Evolutionary conservation across 2,329 filamentous ascomycete genomes (phyloP), one percentile per base, ranked within the genome.

Genomic region (Cladophialophora yegresii): DNA sequence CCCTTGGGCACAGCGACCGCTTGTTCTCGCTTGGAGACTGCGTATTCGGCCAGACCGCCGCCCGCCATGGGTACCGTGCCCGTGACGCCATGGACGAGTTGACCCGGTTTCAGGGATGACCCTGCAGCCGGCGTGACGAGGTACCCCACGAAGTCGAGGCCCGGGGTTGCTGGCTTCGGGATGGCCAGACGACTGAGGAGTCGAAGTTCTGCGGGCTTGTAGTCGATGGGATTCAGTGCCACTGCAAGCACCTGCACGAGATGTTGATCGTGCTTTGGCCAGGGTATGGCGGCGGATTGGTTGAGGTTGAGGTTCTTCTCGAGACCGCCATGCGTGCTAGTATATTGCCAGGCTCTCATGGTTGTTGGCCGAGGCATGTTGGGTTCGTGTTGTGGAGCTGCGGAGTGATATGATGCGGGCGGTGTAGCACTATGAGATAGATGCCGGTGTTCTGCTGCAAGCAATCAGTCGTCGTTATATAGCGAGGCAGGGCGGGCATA

Each of bases 141-240:
- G 13, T 77, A 77, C 0, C 82, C 81, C 64, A 75, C 76, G 60
- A 82, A 83, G 28, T 84, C 82, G 71, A 82, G 76, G 0, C 81
- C 80, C 0, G 84, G 84, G 0, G 79, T 79, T 2, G 81, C 82
- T 0, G 81, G 79, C 3, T 74, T 74, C 12, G 74, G 71, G 54
- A 82, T 74, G 0, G 79, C 43, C 23, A 78, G 66, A 6, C 77
- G 75, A 2, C 73, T 73, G 9, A 84, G 58, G 4, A 81, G 30
- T 0, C 79, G 73, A 28, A 81, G 75, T 70, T 88, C 86, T 7
- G 84, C 78, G 1, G 84, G 69, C 73, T 89, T 89, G 80, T 86
- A 84, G 78, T 90, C 87, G 40, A 83, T 83, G 0, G 86, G 86
- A 72, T 89, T 89, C 66, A 89, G 72, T 28, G 82, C 76, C 32